These are phyloP conservation scores for Boletus putidus DNA, from an alignment of 1,284 basidiomycete genomes.

Conservation along the genomic window DNA sequence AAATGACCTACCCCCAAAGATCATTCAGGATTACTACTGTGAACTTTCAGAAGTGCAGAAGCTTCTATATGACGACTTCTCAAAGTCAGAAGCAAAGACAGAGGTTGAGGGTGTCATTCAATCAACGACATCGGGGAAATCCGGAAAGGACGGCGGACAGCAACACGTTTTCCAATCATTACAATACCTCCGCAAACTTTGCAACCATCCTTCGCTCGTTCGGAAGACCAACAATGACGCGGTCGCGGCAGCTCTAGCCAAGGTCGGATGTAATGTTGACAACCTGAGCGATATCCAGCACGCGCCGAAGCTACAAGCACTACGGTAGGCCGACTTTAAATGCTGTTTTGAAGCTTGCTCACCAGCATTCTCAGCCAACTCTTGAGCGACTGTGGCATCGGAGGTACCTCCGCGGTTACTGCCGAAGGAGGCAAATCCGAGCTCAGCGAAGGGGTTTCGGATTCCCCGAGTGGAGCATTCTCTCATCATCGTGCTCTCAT, in stretches of 20 bases:
- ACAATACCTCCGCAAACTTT: constrained; percentile 96
- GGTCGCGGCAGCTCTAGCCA: constrained; percentile 62
- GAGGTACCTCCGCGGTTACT: constrained; percentile 47
- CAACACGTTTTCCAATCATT: constrained; percentile 95
- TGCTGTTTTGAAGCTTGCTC: background rate
- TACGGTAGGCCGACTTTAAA: constrained; percentile 60
- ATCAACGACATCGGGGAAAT: constrained; percentile 40
- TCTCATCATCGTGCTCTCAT: constrained; percentile 97
- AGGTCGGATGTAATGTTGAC: constrained; percentile 47
- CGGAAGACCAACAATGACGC: constrained; percentile 68
- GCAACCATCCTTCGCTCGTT: constrained; percentile 94
- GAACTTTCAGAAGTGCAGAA: constrained; percentile 95
- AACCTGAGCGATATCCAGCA: constrained; percentile 80
- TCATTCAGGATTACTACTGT: constrained; percentile 99
- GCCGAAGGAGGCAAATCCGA: constrained; percentile 64
- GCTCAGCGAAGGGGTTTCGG: constrained; percentile 56
- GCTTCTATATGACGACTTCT: constrained; percentile 90
- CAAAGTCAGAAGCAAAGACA: constrained; percentile 72
- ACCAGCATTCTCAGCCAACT: constrained; percentile 68
- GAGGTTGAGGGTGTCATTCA: constrained; percentile 68
- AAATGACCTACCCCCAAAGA: constrained; percentile 96
- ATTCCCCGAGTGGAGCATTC: constrained; percentile 57
- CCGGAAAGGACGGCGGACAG: constrained; percentile 53
- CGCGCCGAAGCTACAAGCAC: constrained; percentile 91
- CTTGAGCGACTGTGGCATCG: constrained; percentile 93